Conservation (phyloP, 2,329 filamentous ascomycete genomes). For the Aspergillus sp. region DNA sequence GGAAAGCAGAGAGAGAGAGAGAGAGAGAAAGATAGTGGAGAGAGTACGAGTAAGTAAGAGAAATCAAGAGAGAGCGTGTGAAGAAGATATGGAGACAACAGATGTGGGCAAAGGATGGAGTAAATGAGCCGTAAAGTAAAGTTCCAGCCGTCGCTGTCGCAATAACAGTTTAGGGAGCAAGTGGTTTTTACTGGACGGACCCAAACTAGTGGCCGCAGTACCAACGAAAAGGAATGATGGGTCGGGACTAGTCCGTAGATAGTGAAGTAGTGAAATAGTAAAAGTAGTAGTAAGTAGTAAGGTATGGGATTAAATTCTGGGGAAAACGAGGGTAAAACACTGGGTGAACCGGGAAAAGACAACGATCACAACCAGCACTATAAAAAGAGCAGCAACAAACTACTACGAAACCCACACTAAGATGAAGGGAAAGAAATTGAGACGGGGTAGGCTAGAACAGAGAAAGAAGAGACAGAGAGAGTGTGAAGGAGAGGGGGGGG, state of each 20-base stretch:
- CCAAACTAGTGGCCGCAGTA: neutral
- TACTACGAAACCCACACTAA: neutral
- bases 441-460: neutral
- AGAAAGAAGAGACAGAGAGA: slow-evolving; percentile 9
- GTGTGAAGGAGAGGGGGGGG: slow-evolving; percentile 6
- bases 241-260: neutral
- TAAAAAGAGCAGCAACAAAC: neutral
- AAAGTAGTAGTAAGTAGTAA: neutral
- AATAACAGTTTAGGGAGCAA: neutral
- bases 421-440: neutral
- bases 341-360: neutral
- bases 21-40: slow-evolving; percentile 1
- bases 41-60: slow-evolving; percentile 2
- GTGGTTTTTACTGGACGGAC: neutral
- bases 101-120: slow-evolving; percentile 8
- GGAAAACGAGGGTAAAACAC: slow-evolving; percentile 1
- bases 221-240: slow-evolving; percentile 3
- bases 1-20: neutral
- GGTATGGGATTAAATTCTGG: slow-evolving; percentile 1
- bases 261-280: too few species aligned
- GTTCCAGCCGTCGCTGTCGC: slow-evolving; percentile 8
- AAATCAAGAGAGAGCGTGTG: neutral
- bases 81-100: slow-evolving; percentile 1
- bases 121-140: slow-evolving; percentile 11
- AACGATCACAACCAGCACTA: neutral